Conservation (phyloP, 805 yeast genomes). For the Saccharomyces mikatae region DNA sequence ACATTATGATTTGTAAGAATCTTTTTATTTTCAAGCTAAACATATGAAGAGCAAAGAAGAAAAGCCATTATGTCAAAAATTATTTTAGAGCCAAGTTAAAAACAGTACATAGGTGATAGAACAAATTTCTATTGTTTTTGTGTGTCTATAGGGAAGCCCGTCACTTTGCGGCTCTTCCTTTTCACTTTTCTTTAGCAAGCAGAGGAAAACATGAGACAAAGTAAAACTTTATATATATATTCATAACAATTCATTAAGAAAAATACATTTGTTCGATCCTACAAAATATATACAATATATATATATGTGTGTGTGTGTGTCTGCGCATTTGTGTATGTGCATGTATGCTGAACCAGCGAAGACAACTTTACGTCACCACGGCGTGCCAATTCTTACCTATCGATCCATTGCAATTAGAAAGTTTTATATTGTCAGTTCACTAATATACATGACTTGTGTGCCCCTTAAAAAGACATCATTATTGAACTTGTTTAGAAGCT, state of each 20-base stretch:
- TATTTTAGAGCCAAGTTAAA: not conserved
- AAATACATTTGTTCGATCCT: not conserved
- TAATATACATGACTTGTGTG: constrained; percentile 31
- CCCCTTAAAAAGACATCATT: constrained; percentile 32
- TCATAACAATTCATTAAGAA: not conserved
- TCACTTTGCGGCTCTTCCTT: not conserved
- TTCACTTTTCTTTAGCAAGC: not conserved
- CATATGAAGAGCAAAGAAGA: not conserved
- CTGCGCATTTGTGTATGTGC: not conserved
- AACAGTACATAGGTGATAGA: not conserved
- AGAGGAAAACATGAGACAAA: not conserved
- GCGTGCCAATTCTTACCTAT: not conserved
- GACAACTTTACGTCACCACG: not conserved
- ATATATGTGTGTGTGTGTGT: not conserved
- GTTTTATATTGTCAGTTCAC: constrained; percentile 19
- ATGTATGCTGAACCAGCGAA: not conserved
- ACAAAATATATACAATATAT: not conserved
- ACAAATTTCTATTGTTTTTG: not conserved
- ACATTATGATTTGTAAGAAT: not conserved
- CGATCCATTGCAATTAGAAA: not conserved
- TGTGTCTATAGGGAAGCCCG: not conserved
- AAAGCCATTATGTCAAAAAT: not conserved
- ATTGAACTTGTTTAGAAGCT: constrained; percentile 24
- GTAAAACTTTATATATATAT: not conserved
- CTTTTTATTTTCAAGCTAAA: not conserved